Percentiles rank a stretch among this genome's conserved stretches.
These are phyloP conservation scores for Mrakia frigida DNA, from an alignment of 768 basidiomycete genomes.

Conservation along the genomic window DNA sequence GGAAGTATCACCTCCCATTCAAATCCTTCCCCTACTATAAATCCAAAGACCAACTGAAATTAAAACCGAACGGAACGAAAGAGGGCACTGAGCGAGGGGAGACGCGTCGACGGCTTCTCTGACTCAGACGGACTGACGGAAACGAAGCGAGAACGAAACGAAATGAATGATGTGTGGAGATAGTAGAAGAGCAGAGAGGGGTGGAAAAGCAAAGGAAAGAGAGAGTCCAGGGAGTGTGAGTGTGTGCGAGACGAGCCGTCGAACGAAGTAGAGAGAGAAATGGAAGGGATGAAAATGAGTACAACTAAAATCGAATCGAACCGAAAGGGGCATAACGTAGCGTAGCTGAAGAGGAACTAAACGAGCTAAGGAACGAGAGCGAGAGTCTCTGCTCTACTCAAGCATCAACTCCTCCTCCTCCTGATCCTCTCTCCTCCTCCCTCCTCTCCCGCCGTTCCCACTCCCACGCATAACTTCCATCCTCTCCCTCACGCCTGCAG, in stretches of 20 bases:
- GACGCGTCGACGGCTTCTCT: no score
- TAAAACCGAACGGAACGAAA: no score
- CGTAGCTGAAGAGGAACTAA: background rate
- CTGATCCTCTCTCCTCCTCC: background rate
- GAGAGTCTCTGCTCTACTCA: no score
- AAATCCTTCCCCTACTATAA: no score
- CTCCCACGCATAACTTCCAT: background rate
- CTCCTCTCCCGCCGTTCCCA: background rate
- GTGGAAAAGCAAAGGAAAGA: background rate
- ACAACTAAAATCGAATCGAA: background rate
- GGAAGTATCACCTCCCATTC: no score
- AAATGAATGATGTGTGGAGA: background rate
- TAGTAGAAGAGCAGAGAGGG: background rate
- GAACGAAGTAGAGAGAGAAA: background rate
- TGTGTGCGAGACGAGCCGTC: background rate
- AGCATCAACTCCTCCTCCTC: slow-evolving; percentile 5
- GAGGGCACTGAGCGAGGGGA: no score
- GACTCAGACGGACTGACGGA: no score
- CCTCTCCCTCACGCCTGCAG: background rate
- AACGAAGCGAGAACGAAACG: background rate
- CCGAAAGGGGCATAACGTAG: background rate
- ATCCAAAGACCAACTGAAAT: no score
- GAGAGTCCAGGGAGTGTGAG: background rate
- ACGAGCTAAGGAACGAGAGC: no score
- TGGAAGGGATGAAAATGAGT: background rate